Conservation (phyloP, 306 rosid genomes). For the Cicer arietinum region DNA sequence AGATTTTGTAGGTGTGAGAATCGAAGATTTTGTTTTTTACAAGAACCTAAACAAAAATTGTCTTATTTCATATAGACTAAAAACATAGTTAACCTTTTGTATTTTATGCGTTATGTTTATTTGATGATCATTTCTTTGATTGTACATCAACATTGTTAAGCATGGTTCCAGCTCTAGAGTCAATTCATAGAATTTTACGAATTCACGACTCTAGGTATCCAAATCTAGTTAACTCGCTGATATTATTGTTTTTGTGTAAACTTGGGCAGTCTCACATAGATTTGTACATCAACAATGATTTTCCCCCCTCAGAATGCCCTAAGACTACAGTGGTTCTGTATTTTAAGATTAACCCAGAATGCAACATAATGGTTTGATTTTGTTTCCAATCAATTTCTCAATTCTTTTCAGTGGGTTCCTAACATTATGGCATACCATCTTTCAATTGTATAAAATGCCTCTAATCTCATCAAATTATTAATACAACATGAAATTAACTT, state of each 20-base stretch:
- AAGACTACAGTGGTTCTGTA: not conserved
- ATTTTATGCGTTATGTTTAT: not conserved
- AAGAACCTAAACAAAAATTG: not conserved
- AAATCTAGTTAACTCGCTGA: not conserved
- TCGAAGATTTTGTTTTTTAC: not conserved
- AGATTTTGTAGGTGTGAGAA: not conserved
- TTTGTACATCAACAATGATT: not conserved
- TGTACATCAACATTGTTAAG: conserved; percentile 18
- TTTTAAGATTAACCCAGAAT: conserved; percentile 1
- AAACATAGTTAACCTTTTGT: not conserved
- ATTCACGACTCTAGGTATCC: conserved; percentile 1
- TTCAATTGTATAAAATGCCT: conserved; percentile 15
- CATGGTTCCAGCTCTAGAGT: conserved; percentile 4
- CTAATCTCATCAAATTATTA: conserved; percentile 15
- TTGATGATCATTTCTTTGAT: conserved; percentile 6
- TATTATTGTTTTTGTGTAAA: not conserved
- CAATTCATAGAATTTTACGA: not conserved
- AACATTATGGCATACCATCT: conserved; percentile 11
- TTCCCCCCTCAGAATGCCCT: not conserved
- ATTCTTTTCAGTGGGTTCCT: conserved; percentile 9
- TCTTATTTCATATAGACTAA: not conserved
- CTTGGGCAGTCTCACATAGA: not conserved
- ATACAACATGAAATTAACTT: conserved; percentile 1
- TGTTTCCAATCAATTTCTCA: not conserved
- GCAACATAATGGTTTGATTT: not conserved